Base-by-base conservation (phyloP, 176 grass and related monocot genomes). In the Triticum turgidum region DNA sequence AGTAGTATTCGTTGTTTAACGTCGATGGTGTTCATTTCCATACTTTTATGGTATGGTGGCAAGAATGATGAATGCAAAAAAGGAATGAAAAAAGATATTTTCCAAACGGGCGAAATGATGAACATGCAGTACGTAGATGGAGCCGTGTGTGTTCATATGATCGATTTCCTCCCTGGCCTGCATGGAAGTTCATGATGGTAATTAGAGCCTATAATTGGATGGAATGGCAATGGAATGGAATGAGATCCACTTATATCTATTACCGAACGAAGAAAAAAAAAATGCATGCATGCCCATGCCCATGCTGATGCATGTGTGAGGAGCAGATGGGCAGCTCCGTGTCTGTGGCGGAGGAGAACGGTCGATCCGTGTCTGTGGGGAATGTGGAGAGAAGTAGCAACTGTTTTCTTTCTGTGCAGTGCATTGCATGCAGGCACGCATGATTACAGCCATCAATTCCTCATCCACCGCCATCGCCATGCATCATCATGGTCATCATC, bases 361-460 rank as follows among this genome's bases (percentile, higher is more conserved):
- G 24, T 27, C 39, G 21, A 71, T 37, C 7, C 7, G 9, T 22
- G 68, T 20, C 20, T 20, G 56, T 9, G 20, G 30, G 5, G 25
- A 74, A 59, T 15, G 56, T 15, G 11, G 44, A 47, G 44, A 14
- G 45, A 49, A 27, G 8, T 3, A 35, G 67, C 76, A 71, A 44
- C 27, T 87, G n/a, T 4, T 29, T 81, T 54, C 15, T 18, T 54
- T 7, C 51, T 73, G 18, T 88, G 85, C 68, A 84, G 0, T 44
- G 41, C 10, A 49, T 5, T 54, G 51, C 51, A 54, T 54, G 51
- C 51, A 54, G 51, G 84, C 74, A 86, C 42, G 84, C 86, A 91
- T 91, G 86, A 88, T 85, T 59, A 58, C 71, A 27, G 71, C 72
- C 78, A 91, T 88, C 82, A 78, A 88, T 85, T 82, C 90, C 86